phyloP scores from a whole-genome alignment of 108 stramenopile genomes.

The Hondaea fermentalgiana region DNA sequence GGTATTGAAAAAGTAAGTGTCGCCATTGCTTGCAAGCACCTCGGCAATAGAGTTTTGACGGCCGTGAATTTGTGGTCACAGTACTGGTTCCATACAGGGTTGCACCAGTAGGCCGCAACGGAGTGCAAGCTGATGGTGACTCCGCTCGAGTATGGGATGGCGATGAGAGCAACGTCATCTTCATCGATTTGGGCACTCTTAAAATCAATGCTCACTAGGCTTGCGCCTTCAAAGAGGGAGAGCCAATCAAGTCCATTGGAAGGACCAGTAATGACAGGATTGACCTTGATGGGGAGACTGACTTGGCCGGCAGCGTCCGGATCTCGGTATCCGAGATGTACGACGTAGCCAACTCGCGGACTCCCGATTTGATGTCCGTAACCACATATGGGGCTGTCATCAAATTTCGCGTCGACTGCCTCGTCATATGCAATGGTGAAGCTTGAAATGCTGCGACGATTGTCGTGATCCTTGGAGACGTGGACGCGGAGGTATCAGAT shows the following conservation, averaged over 20 bases:
- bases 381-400: no score
- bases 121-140: not conserved
- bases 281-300: not conserved
- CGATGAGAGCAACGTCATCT: not conserved
- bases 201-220: not conserved
- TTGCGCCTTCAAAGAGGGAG: not conserved
- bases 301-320: not conserved
- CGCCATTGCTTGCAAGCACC: not conserved
- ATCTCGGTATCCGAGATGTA: no score
- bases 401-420: no score
- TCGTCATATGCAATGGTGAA: no score
- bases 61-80: not conserved
- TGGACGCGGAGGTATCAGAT: no score
- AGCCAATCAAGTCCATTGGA: not conserved
- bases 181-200: not conserved
- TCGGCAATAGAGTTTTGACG: not conserved
- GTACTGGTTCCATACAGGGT: not conserved
- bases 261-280: not conserved
- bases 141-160: not conserved
- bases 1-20: not conserved
- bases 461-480: no score
- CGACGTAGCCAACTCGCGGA: no score
- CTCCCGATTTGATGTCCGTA: no score
- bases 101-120: not conserved
- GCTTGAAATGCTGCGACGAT: no score